These are phyloP conservation scores for Pythium monospermum DNA, from an alignment of 352 stramenopile species.

Conservation along the genomic window DNA sequence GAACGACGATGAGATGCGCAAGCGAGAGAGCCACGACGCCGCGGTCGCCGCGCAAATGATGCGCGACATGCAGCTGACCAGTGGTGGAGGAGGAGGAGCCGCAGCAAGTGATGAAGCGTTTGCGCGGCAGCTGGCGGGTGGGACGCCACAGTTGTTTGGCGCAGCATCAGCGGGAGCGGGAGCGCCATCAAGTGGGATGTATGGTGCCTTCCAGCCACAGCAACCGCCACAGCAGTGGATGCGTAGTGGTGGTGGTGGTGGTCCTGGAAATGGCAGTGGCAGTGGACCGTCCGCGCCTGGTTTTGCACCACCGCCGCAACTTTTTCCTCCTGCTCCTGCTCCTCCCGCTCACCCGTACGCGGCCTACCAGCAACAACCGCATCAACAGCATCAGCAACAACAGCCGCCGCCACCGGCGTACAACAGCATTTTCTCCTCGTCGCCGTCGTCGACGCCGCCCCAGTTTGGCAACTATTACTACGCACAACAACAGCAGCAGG, in stretches of 20 bases:
- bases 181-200: neutral
- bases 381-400: slow-evolving; percentile 39
- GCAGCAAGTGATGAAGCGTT: slow-evolving; percentile 42
- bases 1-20: slow-evolving; percentile 44
- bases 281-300: no score
- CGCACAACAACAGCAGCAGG: slow-evolving; percentile 26
- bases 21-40: slow-evolving; percentile 47
- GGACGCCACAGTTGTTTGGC: slow-evolving; percentile 27
- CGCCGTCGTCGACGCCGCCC: slow-evolving; percentile 26
- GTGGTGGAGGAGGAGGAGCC: no score
- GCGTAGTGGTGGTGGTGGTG: no score
- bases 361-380: slow-evolving; percentile 4
- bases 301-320: neutral
- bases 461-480: slow-evolving; percentile 42
- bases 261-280: no score
- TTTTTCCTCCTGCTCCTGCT: neutral
- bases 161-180: neutral
- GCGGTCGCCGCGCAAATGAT: slow-evolving; percentile 66
- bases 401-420: slow-evolving; percentile 11
- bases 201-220: slow-evolving; percentile 1
- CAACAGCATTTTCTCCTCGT: slow-evolving; percentile 25
- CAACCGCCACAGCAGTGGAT: no score
- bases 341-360: neutral
- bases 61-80: slow-evolving; percentile 45
- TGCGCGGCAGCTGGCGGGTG: slow-evolving; percentile 46